Evolutionary conservation across 2,329 filamentous ascomycete species (phyloP).

Genomic region (Dothideomycetes sp.): DNA sequence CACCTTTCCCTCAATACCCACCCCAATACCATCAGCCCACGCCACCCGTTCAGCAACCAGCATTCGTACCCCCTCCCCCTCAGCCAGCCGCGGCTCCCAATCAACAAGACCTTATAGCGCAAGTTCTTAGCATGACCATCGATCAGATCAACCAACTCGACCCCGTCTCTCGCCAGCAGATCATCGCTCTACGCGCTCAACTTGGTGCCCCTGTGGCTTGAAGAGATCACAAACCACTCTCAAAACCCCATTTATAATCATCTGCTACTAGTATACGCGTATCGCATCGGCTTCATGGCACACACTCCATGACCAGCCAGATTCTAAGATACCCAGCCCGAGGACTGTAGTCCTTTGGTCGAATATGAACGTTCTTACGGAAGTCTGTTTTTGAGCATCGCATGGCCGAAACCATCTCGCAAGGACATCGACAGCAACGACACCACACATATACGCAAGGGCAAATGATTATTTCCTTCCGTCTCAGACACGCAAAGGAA

Average conservation of each 20-base stretch:
- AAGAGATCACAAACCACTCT: too few species aligned
- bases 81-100: constrained; percentile 37
- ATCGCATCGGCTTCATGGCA: too few species aligned
- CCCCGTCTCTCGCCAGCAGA: constrained; percentile 49
- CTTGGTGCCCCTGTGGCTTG: constrained; percentile 31
- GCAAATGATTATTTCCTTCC: too few species aligned
- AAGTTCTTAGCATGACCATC: constrained; percentile 72
- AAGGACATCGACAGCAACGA: too few species aligned
- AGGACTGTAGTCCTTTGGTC: not conserved
- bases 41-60: constrained; percentile 34
- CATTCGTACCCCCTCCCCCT: constrained; percentile 34
- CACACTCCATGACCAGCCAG: too few species aligned
- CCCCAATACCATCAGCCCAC: constrained; percentile 30
- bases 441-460: too few species aligned
- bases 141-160: constrained; percentile 66
- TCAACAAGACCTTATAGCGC: constrained; percentile 65
- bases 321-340: not conserved
- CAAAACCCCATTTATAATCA: too few species aligned
- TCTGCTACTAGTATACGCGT: too few species aligned
- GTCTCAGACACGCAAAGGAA: not conserved
- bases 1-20: constrained; percentile 30
- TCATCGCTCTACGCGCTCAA: constrained; percentile 64
- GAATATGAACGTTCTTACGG: too few species aligned
- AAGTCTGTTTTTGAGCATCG: too few species aligned
- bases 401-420: too few species aligned